Percentiles rank a stretch among this genome's conserved stretches.
Evolutionary conservation across 495 filamentous ascomycete genomes (phyloP).

Genomic region (Tuber brumale): DNA sequence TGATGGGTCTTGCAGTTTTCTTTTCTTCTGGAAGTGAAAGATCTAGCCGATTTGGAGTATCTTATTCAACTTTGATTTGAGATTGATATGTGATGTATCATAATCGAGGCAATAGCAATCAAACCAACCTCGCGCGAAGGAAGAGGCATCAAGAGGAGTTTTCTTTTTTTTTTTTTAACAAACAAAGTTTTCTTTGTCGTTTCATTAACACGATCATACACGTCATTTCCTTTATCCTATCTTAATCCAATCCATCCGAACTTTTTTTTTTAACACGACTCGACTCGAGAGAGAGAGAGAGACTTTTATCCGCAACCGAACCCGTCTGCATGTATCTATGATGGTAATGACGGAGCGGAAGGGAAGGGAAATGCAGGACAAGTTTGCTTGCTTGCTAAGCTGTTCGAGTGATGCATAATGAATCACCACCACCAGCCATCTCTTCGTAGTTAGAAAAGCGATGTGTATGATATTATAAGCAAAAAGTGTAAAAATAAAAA

Average conservation of each 20-base stretch:
- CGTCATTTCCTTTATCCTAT: neutral
- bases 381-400: neutral
- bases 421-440: slow-evolving; percentile 3
- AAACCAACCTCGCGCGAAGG: neutral
- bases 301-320: neutral
- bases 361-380: neutral
- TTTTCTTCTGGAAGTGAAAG: neutral
- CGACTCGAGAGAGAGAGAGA: neutral
- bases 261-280: neutral
- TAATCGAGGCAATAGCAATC: neutral
- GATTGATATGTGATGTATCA: neutral
- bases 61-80: neutral
- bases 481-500: no score
- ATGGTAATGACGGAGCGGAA: neutral
- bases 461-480: neutral
- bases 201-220: neutral
- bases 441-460: neutral
- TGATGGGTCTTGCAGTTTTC: neutral
- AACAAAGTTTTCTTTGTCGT: neutral
- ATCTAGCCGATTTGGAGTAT: neutral
- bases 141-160: neutral
- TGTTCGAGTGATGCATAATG: neutral
- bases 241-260: neutral
- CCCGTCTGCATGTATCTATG: slow-evolving; percentile 1
- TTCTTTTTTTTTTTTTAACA: neutral